Evolutionary conservation across 495 filamentous ascomycete genomes (phyloP).

Genomic region (Podospora comata): DNA sequence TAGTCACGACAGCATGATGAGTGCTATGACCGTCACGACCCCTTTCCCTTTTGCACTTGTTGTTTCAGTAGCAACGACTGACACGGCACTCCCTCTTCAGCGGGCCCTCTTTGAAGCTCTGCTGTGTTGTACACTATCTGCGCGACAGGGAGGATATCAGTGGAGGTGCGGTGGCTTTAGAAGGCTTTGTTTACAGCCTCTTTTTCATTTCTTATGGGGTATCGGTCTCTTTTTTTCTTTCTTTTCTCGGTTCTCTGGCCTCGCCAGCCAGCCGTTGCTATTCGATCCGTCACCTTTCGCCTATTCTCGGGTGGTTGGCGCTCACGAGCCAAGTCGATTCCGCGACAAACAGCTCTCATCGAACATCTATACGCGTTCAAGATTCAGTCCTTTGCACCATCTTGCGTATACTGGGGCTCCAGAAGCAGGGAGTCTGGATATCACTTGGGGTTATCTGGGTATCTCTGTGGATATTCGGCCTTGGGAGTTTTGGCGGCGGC

Average conservation of each 20-base stretch:
- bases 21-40: slow-evolving; percentile 35
- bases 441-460: neutral
- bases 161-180: slow-evolving; percentile 14
- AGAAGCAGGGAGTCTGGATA: neutral
- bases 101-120: slow-evolving; percentile 13
- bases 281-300: neutral
- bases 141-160: slow-evolving; percentile 24
- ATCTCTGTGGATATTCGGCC: neutral
- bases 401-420: neutral
- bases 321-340: neutral
- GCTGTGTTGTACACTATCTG: slow-evolving; percentile 41
- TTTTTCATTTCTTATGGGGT: slow-evolving; percentile 2
- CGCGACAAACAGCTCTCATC: neutral
- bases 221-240: neutral
- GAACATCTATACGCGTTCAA: neutral
- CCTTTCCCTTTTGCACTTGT: slow-evolving; percentile 20
- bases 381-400: neutral
- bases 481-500: neutral
- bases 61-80: slow-evolving; percentile 35
- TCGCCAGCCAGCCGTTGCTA: neutral
- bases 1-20: slow-evolving; percentile 31
- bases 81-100: slow-evolving; percentile 28
- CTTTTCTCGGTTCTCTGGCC: neutral
- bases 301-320: neutral
- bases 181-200: slow-evolving; percentile 18